A percentile compares a stretch with the other conserved stretches of the same genome.
Evolutionary conservation across 75 land plant species (phyloP).

Genomic region (Pseudotsuga menziesii): DNA sequence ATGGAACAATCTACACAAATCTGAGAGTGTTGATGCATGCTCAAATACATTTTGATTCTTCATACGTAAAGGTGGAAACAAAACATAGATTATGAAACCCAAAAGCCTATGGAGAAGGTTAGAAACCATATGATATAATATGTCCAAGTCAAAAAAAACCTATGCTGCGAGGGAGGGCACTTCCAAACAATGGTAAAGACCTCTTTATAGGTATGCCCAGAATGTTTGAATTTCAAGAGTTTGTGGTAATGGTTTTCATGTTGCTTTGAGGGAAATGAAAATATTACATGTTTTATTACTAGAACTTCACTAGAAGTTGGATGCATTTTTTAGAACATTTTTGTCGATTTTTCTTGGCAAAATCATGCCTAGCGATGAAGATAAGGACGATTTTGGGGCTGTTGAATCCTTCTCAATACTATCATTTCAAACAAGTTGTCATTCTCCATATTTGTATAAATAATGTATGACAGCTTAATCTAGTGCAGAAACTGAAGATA

Average conservation of each 20-base stretch:
- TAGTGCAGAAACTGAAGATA: constrained; percentile 33
- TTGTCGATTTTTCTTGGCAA: constrained; percentile 40
- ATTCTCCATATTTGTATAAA: constrained; percentile 24
- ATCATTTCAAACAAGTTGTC: constrained; percentile 8
- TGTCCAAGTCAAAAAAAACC: too few species aligned
- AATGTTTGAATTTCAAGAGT: too few species aligned
- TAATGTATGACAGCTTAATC: constrained; percentile 20
- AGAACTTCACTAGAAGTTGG: constrained; percentile 76
- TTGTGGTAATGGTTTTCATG: constrained; percentile 77
- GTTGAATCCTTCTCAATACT: constrained; percentile 31
- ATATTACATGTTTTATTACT: constrained; percentile 72
- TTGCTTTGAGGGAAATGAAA: constrained; percentile 75
- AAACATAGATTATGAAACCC: too few species aligned
- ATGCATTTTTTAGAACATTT: constrained; percentile 51
- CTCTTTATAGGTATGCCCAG: too few species aligned
- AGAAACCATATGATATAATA: too few species aligned
- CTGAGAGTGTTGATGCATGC: too few species aligned
- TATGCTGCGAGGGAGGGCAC: too few species aligned
- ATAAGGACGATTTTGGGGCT: constrained; percentile 42
- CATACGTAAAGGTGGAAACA: too few species aligned
- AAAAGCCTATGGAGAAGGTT: too few species aligned
- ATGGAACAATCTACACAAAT: too few species aligned
- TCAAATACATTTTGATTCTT: too few species aligned
- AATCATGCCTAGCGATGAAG: constrained; percentile 31
- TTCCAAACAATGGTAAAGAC: too few species aligned